A percentile compares a stretch with the other conserved stretches of the same genome.
Evolutionary conservation across 2,329 filamentous ascomycete genomes (phyloP).

Genomic region (Leptoxyphium fumago): DNA sequence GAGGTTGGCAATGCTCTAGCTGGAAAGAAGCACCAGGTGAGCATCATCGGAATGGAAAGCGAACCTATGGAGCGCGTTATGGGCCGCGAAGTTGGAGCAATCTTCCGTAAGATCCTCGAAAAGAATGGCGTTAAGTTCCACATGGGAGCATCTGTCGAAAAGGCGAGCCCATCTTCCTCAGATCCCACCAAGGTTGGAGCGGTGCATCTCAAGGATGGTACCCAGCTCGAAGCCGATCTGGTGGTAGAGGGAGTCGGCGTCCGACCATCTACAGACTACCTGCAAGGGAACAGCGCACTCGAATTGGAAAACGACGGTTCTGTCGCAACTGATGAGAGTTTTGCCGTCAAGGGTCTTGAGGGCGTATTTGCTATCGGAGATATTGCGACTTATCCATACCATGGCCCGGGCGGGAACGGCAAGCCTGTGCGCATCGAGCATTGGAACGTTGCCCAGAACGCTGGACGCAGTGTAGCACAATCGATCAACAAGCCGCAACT

Average conservation of each 20-base stretch:
- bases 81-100: slow-evolving; percentile 63
- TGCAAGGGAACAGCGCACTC: slow-evolving; percentile 56
- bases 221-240: slow-evolving; percentile 67
- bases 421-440: slow-evolving; percentile 76
- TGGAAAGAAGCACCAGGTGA: slow-evolving; percentile 64
- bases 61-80: slow-evolving; percentile 76
- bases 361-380: slow-evolving; percentile 90
- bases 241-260: slow-evolving; percentile 89
- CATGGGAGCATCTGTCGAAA: slow-evolving; percentile 66
- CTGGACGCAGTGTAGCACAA: slow-evolving; percentile 63
- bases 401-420: slow-evolving; percentile 70
- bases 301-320: slow-evolving; percentile 74
- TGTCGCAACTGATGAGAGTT: slow-evolving; percentile 63
- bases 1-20: slow-evolving; percentile 76
- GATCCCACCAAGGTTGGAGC: slow-evolving; percentile 62
- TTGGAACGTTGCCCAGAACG: slow-evolving; percentile 95
- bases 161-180: slow-evolving; percentile 56
- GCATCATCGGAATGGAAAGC: slow-evolving; percentile 77
- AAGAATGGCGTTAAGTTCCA: slow-evolving; percentile 81
- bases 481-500: slow-evolving; percentile 55
- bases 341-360: slow-evolving; percentile 58
- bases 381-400: slow-evolving; percentile 88
- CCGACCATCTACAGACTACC: slow-evolving; percentile 66
- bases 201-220: slow-evolving; percentile 74
- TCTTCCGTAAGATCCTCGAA: slow-evolving; percentile 67